Conservation (phyloP, 2,329 filamentous ascomycete species). For the Knufia petricola region DNA sequence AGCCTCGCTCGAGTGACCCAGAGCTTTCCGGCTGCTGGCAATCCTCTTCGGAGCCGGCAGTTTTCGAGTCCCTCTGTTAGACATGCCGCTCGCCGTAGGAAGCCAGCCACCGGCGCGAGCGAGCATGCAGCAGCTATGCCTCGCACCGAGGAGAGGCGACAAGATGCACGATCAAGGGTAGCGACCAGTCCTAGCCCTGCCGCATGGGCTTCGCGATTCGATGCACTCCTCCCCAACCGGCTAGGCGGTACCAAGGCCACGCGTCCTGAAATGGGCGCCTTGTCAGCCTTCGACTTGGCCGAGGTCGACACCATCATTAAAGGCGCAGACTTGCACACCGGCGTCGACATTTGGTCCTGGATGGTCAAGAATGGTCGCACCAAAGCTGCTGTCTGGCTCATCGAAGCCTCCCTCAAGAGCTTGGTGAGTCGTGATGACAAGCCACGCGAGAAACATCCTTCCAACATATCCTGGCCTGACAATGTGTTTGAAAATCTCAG, state of each 20-base stretch:
- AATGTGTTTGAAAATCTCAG: constrained; percentile 17
- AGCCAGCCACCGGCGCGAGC: no score
- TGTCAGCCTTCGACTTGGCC: not conserved
- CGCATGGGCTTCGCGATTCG: constrained; percentile 2
- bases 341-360: constrained; percentile 31
- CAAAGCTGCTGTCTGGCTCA: constrained; percentile 31
- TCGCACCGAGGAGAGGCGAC: no score
- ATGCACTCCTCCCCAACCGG: not conserved
- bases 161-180: not conserved
- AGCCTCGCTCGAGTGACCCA: no score
- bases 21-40: no score
- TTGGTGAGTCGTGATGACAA: constrained; percentile 23
- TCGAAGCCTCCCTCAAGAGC: constrained; percentile 32
- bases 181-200: not conserved
- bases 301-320: not conserved
- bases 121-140: no score
- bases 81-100: no score
- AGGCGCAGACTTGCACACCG: constrained; percentile 1
- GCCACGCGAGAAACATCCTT: constrained; percentile 20
- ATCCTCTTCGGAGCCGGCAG: no score
- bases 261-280: not conserved
- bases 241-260: not conserved
- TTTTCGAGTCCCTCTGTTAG: no score
- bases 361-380: constrained; percentile 34
- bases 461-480: constrained; percentile 25